Percentiles rank a stretch among this genome's conserved stretches.
Conservation (phyloP, 1,139 yeast genomes). For the Pichia sp. region DNA sequence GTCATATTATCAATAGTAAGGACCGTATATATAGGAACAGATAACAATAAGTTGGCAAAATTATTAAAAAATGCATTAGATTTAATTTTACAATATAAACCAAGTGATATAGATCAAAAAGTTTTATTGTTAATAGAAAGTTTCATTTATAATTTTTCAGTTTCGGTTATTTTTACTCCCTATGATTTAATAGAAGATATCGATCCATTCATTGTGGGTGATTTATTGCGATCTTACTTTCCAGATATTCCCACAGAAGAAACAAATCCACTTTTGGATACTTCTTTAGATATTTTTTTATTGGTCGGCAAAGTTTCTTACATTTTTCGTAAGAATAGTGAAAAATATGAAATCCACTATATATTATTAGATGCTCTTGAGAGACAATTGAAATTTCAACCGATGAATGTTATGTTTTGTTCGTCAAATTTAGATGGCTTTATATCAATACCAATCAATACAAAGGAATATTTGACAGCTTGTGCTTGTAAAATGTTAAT, state of each 20-base stretch:
- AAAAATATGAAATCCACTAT: not conserved
- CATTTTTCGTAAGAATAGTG: not conserved
- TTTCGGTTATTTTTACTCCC: conserved; percentile 2
- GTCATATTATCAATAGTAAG: conserved; percentile 2
- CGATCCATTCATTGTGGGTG: conserved; percentile 1
- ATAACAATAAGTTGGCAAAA: not conserved
- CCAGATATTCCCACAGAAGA: not conserved
- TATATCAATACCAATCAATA: not conserved
- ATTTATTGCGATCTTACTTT: not conserved
- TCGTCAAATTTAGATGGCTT: not conserved
- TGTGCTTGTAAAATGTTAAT: conserved; percentile 2
- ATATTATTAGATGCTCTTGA: not conserved
- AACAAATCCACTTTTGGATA: not conserved
- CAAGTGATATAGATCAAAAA: not conserved
- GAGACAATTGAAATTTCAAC: not conserved
- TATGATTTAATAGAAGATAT: not conserved
- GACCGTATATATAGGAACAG: not conserved
- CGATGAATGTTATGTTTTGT: not conserved
- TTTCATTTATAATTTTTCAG: conserved; percentile 4
- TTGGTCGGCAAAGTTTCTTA: conserved; percentile 5
- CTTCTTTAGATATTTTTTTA: conserved; percentile 1
- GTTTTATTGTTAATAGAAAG: conserved; percentile 4
- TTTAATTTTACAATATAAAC: not conserved
- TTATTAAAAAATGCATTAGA: not conserved
- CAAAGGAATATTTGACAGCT: not conserved